Base-by-base conservation (phyloP, 441 rosid genomes). In the Corymbia citriodora region DNA sequence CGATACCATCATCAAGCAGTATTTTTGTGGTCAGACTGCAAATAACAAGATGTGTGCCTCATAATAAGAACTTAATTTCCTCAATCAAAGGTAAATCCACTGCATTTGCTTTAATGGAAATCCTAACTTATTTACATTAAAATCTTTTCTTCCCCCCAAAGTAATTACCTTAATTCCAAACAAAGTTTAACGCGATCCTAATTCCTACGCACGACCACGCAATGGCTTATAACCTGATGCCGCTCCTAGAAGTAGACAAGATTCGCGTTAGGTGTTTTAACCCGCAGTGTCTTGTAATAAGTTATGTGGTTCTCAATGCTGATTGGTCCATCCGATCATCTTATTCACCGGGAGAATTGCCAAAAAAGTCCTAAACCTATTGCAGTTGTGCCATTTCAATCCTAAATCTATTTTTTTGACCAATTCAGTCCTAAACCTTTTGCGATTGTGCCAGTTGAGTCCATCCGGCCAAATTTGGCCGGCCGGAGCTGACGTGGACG, bases 131-230 rank as follows among this genome's bases (percentile, higher is more conserved):
- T 63, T 63, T 7, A 29, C 18, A 18, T 63, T 29, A 63, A 29
- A 29, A 13, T 63, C 36, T 29, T 63, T 63, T 63, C 68, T 29
- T n/a, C 18, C 18, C 18, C 72, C 36, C 9, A 7, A n/a, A 29
- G 15, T 63, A 7, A 63, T 63, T n/a, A 63, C 72, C 72, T 63
- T 63, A 63, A 63, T 12, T 8, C 36, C 9, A 14, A 29, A 63
- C 33, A 63, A 63, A 2, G 29, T 0, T 61, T 25, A 15, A 61
- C 31, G 0, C 0, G 1, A 25, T 59, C 97, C 94, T 50, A 94
- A 90, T 89, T 94, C 96, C 92, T 94, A 94, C 88, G 89, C 33
- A 88, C 92, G 93, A 40, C 92, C 96, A 23, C 25, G 7, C 29
- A 59, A 23, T 23, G n/a, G n/a, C 29, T 61, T 27, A 11, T 27